Evolutionary conservation across 208 protist genomes (phyloP), one percentile per base, ranked within the genome.

Genomic region (Trypanosoma vivax): DNA sequence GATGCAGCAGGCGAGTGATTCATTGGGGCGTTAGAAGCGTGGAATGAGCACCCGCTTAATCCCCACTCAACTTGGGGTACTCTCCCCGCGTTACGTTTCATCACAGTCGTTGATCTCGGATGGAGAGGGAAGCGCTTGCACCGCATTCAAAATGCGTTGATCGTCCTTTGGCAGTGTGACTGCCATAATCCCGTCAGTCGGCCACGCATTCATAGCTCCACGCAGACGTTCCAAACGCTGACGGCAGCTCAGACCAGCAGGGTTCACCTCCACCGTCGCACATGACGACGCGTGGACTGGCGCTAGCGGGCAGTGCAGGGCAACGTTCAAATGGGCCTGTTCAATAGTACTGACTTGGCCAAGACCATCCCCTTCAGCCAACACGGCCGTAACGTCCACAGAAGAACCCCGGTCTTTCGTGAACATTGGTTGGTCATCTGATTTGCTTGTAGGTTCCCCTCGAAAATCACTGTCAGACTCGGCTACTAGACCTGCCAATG

Each of bases 111-210:
- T 25, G 16, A 91, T 38, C 38, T 91, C 79, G 0, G 59, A 63
- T 5, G 83, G 83, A 30, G 85, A 55, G 2, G 79, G 79, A 16
- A 91, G 69, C 0, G 63, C 59, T 49, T 79, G 75, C 1, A 86
- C 39, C 6, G 53, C 39, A 19, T 83, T 65, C n/a, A 91, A 18
- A 9, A 82, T 49, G 19, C 45, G 39, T 40, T 81, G 73, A 33
- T 68, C 23, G 3, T 73, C 73, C 2, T 39, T 65, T 0, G 53
- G 60, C 35, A 91, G 40, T 19, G 48, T 37, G 1, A 60, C 60
- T 11, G 68, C 73, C 25, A 65, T 56, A 3, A 83, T 76, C n/a
- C 67, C 67, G 16, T 41, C 75, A 16, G 38, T 51, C 2, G 79
- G 76, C 78, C 79, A 91, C 49, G 55, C 67, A 37, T 84, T 62